phyloP scores from a whole-genome alignment of 2,329 filamentous ascomycete species.

The Magnaporthiopsis rhizophila region DNA sequence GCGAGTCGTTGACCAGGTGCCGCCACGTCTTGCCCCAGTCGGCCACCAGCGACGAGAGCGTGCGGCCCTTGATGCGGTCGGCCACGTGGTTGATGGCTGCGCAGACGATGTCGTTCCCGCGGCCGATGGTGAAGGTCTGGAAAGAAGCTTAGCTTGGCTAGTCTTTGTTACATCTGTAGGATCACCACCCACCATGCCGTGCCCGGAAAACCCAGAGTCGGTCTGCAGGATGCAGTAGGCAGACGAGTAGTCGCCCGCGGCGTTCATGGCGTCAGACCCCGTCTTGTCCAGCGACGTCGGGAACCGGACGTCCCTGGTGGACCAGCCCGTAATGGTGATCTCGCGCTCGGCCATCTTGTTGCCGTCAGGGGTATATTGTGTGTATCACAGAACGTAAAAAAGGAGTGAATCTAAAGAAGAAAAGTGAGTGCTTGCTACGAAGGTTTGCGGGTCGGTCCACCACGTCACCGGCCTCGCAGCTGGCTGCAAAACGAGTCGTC shows the following conservation, averaged over 20 bases:
- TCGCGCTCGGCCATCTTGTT: slow-evolving; percentile 28
- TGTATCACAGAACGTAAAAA: not conserved
- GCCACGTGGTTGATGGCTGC: slow-evolving; percentile 72
- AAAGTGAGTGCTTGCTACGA: too few relatives aligned
- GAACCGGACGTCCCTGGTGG: slow-evolving; percentile 67
- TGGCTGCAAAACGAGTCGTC: too few relatives aligned
- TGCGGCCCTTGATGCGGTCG: slow-evolving; percentile 65
- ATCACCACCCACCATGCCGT: slow-evolving; percentile 61
- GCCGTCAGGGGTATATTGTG: not conserved
- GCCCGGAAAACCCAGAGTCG: slow-evolving; percentile 61
- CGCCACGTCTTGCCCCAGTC: slow-evolving; percentile 89
- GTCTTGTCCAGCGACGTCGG: slow-evolving; percentile 93
- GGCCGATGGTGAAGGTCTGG: slow-evolving; percentile 73
- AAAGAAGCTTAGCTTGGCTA: not conserved
- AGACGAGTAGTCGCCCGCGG: slow-evolving; percentile 82
- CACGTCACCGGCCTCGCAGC: too few relatives aligned
- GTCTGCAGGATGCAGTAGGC: slow-evolving; percentile 92
- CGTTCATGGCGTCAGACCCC: slow-evolving; percentile 96
- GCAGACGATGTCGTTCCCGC: slow-evolving; percentile 89
- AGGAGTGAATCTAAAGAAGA: not conserved
- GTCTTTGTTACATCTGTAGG: not conserved
- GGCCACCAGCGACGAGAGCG: slow-evolving; percentile 65
- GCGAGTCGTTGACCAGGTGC: slow-evolving; percentile 82
- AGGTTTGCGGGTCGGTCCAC: too few relatives aligned
- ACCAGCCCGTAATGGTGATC: slow-evolving; percentile 65